Conservation (phyloP, 2,329 filamentous ascomycete genomes). For the Chlorencoelia australis region DNA sequence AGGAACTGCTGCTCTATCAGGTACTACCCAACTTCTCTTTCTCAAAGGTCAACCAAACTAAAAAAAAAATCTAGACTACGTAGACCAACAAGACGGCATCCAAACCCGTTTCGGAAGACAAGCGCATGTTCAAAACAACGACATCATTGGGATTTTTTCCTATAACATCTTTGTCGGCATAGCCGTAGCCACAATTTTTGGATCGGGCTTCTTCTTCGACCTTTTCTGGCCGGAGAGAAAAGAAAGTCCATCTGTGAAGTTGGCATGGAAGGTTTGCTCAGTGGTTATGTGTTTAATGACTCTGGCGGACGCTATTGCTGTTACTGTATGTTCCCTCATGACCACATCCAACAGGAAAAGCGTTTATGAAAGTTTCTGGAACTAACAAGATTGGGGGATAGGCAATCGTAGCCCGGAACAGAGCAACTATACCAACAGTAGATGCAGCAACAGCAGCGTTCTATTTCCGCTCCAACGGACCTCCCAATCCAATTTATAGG, state of each 20-base stretch:
- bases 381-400: constrained; percentile 8
- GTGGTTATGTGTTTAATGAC: constrained; percentile 38
- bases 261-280: constrained; percentile 44
- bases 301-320: constrained; percentile 36
- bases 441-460: constrained; percentile 20
- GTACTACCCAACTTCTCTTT: constrained; percentile 26
- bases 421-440: constrained; percentile 35
- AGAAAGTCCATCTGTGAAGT: constrained; percentile 37
- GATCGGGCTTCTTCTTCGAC: constrained; percentile 51
- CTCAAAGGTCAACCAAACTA: neutral
- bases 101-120: constrained; percentile 28
- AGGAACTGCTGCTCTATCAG: constrained; percentile 43
- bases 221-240: constrained; percentile 48
- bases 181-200: constrained; percentile 47
- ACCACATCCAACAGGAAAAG: neutral
- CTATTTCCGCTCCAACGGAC: constrained; percentile 27
- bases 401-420: constrained; percentile 37
- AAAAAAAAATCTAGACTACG: constrained; percentile 34
- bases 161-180: constrained; percentile 51
- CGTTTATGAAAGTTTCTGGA: neutral
- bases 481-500: constrained; percentile 33
- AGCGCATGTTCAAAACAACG: constrained; percentile 41
- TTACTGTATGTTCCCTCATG: constrained; percentile 29
- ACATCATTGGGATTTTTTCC: constrained; percentile 43
- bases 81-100: constrained; percentile 41